Percentiles rank a stretch among this genome's conserved stretches.
Conservation (phyloP, 1,284 basidiomycete genomes). For the Cystobasidium pallidum region DNA sequence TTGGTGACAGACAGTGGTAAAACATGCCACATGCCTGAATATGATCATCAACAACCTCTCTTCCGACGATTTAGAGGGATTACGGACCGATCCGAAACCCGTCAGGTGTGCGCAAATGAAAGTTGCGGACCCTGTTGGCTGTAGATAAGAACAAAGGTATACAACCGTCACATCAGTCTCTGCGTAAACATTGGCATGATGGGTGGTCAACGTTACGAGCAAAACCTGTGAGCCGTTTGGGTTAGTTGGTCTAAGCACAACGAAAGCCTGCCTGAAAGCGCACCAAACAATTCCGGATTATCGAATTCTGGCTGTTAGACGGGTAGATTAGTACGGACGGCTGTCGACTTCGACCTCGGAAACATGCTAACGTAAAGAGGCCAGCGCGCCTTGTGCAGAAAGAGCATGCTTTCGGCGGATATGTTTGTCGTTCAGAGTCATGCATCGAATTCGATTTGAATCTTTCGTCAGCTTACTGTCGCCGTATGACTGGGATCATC, state of each 20-base stretch:
- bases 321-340: constrained; percentile 61
- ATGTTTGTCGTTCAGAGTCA: too few relatives aligned
- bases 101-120: constrained; percentile 72
- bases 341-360: background rate
- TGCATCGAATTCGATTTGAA: constrained; percentile 11
- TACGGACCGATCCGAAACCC: constrained; percentile 67
- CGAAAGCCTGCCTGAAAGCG: background rate
- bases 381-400: constrained; percentile 68
- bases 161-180: background rate
- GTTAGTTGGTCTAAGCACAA: background rate
- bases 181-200: background rate
- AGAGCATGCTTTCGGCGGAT: constrained; percentile 61
- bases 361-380: constrained; percentile 61
- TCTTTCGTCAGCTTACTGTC: constrained; percentile 59
- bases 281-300: constrained; percentile 33
- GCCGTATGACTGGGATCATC: constrained; percentile 68
- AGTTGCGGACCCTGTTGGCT: constrained; percentile 78
- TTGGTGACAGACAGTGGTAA: constrained; percentile 70
- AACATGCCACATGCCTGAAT: constrained; percentile 76
- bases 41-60: background rate
- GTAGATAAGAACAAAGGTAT: constrained; percentile 36
- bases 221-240: constrained; percentile 61
- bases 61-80: too few relatives aligned
- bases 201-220: constrained; percentile 68
- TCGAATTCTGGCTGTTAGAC: constrained; percentile 67